phyloP scores from a whole-genome alignment of 2,329 filamentous ascomycete genomes.

The Didymella keratinophila region DNA sequence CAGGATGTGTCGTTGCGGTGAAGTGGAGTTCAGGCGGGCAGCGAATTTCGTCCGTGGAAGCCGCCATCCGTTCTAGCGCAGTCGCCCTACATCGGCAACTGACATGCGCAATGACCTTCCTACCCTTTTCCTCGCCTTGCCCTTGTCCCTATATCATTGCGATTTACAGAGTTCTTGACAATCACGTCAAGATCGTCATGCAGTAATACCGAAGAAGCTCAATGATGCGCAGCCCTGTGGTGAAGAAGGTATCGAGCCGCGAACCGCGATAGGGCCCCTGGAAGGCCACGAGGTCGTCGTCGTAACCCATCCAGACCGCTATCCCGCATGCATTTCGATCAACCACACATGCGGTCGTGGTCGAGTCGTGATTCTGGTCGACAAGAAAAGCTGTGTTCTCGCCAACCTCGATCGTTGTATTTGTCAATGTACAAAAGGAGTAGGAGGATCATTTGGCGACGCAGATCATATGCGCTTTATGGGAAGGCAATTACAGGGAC shows the following conservation, averaged over 20 bases:
- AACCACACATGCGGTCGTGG: background rate
- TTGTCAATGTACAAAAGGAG: conserved; percentile 17
- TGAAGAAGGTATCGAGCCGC: background rate
- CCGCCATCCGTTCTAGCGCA: conserved; percentile 5
- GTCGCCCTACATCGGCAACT: conserved; percentile 5
- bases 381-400: conserved; percentile 8
- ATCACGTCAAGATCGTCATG: background rate
- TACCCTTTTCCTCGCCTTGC: background rate
- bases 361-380: conserved; percentile 16
- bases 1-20: background rate
- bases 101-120: background rate
- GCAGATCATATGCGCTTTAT: conserved; percentile 11
- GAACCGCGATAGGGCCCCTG: conserved; percentile 1
- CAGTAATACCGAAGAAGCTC: background rate
- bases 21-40: conserved; percentile 6
- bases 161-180: conserved; percentile 1
- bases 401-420: conserved; percentile 1
- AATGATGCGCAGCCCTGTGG: background rate
- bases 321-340: conserved; percentile 3
- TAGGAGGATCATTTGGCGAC: conserved; percentile 12
- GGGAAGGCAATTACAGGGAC: conserved; percentile 11
- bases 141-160: conserved; percentile 1
- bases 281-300: conserved; percentile 6
- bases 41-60: conserved; percentile 9
- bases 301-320: conserved; percentile 2